Base-by-base conservation (phyloP, 768 basidiomycete genomes). In the Basidioascus undulatus region DNA sequence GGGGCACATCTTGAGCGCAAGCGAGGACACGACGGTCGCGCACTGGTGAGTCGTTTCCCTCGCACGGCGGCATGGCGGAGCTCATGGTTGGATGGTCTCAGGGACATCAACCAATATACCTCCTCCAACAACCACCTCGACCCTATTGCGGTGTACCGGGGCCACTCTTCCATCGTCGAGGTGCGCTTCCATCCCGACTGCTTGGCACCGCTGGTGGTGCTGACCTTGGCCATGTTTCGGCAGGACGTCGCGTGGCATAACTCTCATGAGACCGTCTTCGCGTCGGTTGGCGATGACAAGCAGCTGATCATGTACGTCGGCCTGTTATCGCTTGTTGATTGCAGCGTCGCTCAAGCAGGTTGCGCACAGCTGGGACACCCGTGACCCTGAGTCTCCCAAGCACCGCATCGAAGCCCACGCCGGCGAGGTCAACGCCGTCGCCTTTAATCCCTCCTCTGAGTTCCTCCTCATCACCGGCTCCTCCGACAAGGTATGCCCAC, bases 241-340 rank as follows among this genome's bases (percentile, higher is more conserved):
- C 45, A 89, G 83, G 92, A 98, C 54, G 87, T 98, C 5, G 86
- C 92, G 51, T 98, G 92, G 92, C 77, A 89, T 58, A 64, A 73
- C 2, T 70, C 66, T 4, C 65, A 76, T 51, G 81, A 83, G 44
- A 72, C 75, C 51, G 61, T 84, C 37, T 83, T 96, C 51, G 86
- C 76, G 3, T 94, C 87, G 49, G 92, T 89, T 25, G 84, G 87
- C 16, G 92, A 98, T 47, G 92, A 98, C 57, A 79, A 76, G 56
- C 71, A 80, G 67, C 68, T 98, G 39, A 73, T 92, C 66, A 66
- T 96, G 86, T 94, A 53, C 37, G 82, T 62, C 4, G 4, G 13
- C 18, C 18, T 21, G 27, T 32, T 23, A 24, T 9, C 6, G 20
- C 13, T 12, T 15, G 8, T 13, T 11, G 18, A 25, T 21, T 1